Base-by-base conservation (phyloP, 164 flowering plant species). In the Echeveria elegans region DNA sequence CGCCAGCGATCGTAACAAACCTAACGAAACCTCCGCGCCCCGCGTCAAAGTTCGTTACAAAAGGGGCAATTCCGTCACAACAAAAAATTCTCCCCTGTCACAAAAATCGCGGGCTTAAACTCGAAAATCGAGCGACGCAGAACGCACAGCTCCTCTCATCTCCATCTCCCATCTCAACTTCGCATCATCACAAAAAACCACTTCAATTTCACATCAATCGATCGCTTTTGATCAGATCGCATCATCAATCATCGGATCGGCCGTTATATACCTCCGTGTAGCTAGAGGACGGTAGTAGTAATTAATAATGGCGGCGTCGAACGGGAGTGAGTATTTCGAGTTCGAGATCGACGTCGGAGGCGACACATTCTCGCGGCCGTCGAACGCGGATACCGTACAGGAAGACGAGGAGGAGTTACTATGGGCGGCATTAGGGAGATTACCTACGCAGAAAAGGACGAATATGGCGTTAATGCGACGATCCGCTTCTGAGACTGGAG, bases 351-450 rank as follows among this genome's bases (percentile, higher is more conserved):
- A 26, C 32, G 28, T 21, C 29, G 58, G 4, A 18, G 28, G 90
- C 16, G 94, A 87, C 70, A 5, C 34, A 19, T 56, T 56, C 9
- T 4, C 12, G 31, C 18, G 89, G 66, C 78, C 88, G 36, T 87
- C 93, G 63, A 90, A 84, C 60, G 89, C 88, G 0, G 92, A 85
- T 10, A 30, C 77, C 19, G 83, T 81, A 9, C 77, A 59, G 64
- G 71, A 75, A 64, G 98, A 93, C 67, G 97, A 88, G 68, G 82
- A 80, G 1, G 92, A 87, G 77, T 81, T 93, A 1, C 34, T 73
- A 4, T 90, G 98, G 97, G 94, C 85, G 18, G 96, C 94, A 56
- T 58, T 90, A n/a, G 77, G 75, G 69, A 69, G 88, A n/a, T 50
- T 93, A 26, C 97, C 97, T 38, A 76, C 94, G 58, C 76, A 75